Conservation (phyloP, 306 rosid genomes). For the Lathyrus oleraceus region DNA sequence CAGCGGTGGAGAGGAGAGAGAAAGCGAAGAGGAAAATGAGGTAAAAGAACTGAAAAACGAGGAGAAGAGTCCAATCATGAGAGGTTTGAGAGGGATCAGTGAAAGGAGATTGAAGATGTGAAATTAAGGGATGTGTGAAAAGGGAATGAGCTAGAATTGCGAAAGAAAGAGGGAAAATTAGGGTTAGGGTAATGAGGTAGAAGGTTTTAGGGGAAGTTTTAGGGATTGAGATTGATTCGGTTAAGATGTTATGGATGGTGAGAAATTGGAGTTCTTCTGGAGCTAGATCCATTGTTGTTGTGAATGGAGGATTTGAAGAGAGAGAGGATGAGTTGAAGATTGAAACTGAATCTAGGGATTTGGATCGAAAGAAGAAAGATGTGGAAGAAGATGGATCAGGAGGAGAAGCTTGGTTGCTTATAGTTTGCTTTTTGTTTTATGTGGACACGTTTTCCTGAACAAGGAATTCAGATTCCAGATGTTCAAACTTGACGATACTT, state of each 20-base stretch:
- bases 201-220: constrained; percentile 79
- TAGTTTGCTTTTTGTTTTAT: background rate
- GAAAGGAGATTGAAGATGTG: constrained; percentile 61
- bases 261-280: constrained; percentile 86
- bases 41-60: constrained; percentile 73
- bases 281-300: constrained; percentile 67
- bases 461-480: background rate
- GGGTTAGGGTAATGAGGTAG: constrained; percentile 74
- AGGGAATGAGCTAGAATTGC: constrained; percentile 91
- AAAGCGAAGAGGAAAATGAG: constrained; percentile 87
- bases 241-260: constrained; percentile 50
- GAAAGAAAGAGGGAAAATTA: constrained; percentile 85
- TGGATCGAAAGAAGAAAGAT: background rate
- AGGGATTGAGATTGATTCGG: constrained; percentile 82
- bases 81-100: constrained; percentile 58
- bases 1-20: constrained; percentile 96
- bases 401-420: background rate
- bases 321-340: background rate
- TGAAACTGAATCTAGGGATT: background rate
- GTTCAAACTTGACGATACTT: background rate
- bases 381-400: background rate
- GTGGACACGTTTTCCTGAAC: background rate
- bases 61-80: constrained; percentile 79
- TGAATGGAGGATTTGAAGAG: background rate
- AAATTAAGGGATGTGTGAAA: constrained; percentile 79